phyloP scores from a whole-genome alignment of 2,329 filamentous ascomycete genomes.

The Neocucurbitaria cava region DNA sequence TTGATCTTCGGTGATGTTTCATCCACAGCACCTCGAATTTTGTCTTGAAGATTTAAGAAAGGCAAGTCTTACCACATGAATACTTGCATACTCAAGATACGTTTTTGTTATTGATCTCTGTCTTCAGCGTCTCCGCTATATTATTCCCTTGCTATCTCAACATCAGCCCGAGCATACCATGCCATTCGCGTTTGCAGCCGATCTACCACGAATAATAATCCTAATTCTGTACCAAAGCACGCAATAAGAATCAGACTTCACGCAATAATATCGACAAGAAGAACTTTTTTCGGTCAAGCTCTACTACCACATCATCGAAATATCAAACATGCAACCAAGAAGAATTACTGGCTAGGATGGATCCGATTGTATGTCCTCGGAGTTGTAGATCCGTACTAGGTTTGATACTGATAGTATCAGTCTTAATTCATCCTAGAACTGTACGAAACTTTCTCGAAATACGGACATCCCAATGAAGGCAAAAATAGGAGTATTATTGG shows the following conservation, averaged over 20 bases:
- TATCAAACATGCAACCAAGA: no score
- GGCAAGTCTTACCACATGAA: no score
- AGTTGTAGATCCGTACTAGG: not conserved
- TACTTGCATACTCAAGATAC: no score
- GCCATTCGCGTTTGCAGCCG: not conserved
- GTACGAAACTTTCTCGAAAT: not conserved
- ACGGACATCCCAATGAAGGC: no score
- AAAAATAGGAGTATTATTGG: no score
- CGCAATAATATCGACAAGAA: not conserved
- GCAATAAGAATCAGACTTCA: not conserved
- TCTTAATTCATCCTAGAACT: constrained; percentile 69
- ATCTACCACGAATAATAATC: not conserved
- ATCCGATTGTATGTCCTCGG: constrained; percentile 46
- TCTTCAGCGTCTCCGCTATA: not conserved
- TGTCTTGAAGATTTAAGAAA: no score
- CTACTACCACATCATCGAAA: not conserved
- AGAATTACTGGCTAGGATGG: constrained; percentile 68
- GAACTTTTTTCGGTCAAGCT: not conserved
- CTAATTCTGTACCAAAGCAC: not conserved
- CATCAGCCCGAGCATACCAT: not conserved
- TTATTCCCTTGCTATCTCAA: not conserved
- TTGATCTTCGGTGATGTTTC: no score
- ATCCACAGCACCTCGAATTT: no score
- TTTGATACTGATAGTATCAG: constrained; percentile 1
- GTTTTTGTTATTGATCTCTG: not conserved